Evolutionary conservation across 2,329 filamentous ascomycete genomes (phyloP).

Genomic region (Trichoderma simmonsii): DNA sequence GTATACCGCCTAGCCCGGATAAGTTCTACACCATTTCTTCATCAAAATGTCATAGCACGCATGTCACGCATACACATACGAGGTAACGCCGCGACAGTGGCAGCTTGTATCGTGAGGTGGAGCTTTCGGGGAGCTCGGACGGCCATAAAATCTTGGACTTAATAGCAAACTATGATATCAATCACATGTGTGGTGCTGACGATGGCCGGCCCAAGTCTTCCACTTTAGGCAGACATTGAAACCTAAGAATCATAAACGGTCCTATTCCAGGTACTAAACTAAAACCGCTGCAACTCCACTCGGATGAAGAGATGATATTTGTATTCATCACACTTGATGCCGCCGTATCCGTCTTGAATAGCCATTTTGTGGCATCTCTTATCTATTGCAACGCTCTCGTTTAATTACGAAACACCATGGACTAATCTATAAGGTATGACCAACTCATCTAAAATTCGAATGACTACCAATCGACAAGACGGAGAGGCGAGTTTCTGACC

Average conservation of each 20-base stretch:
- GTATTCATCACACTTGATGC: neutral
- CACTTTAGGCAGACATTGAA: neutral
- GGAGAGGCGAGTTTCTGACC: neutral
- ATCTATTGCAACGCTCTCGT: no score
- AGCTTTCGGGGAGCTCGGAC: conserved; percentile 15
- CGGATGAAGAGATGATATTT: neutral
- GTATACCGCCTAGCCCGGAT: neutral
- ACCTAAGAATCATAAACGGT: neutral
- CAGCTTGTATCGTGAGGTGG: neutral
- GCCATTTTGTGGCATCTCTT: neutral
- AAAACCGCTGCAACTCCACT: neutral
- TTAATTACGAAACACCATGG: no score
- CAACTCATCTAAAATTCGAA: neutral
- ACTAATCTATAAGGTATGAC: neutral
- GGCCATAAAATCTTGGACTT: neutral
- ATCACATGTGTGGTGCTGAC: neutral
- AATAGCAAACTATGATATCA: neutral
- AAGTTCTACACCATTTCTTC: neutral
- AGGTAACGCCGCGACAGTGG: neutral
- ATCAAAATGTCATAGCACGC: neutral
- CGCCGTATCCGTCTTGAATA: neutral
- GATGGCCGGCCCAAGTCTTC: neutral
- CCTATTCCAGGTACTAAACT: neutral
- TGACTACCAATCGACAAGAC: neutral
- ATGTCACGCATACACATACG: neutral